Conservation (phyloP, 2,329 filamentous ascomycete species). For the Lasiodiplodia hormozganensis region DNA sequence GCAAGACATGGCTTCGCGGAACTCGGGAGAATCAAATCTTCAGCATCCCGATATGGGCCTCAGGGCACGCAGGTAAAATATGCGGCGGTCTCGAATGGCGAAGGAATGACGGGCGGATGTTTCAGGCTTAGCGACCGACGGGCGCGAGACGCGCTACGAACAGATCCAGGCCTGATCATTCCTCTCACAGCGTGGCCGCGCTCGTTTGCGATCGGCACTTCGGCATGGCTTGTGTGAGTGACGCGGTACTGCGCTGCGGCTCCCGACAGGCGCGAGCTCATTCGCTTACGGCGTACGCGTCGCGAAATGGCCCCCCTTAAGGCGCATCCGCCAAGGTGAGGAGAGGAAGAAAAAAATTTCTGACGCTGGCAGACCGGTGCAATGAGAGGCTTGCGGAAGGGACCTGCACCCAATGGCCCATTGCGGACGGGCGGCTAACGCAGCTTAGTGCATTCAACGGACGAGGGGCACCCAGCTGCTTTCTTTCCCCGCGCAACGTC, state of each 20-base stretch:
- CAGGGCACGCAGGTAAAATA: background rate
- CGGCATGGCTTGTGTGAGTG: slow-evolving; percentile 7
- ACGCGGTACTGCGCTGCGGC: background rate
- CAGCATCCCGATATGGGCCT: background rate
- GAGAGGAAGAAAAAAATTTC: slow-evolving; percentile 1
- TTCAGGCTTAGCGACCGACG: slow-evolving; percentile 14
- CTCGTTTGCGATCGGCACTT: slow-evolving; percentile 14
- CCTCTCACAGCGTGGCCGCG: background rate
- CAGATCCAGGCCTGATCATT: background rate
- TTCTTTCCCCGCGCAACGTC: slow-evolving; percentile 2
- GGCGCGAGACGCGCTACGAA: background rate
- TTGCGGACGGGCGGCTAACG: background rate
- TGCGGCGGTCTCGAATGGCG: slow-evolving; percentile 6
- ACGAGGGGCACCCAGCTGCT: background rate
- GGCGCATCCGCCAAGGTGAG: slow-evolving; percentile 3
- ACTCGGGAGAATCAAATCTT: background rate
- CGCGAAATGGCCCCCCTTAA: slow-evolving; percentile 13
- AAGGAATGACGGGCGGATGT: slow-evolving; percentile 2
- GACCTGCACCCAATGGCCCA: background rate
- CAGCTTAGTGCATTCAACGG: background rate
- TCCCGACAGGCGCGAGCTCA: slow-evolving; percentile 10
- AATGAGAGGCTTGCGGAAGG: background rate
- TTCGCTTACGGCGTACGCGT: slow-evolving; percentile 18
- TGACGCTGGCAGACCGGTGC: background rate
- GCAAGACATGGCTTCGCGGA: background rate